phyloP scores from a whole-genome alignment of 176 grass and related monocot genomes.

The Paspalum vaginatum region DNA sequence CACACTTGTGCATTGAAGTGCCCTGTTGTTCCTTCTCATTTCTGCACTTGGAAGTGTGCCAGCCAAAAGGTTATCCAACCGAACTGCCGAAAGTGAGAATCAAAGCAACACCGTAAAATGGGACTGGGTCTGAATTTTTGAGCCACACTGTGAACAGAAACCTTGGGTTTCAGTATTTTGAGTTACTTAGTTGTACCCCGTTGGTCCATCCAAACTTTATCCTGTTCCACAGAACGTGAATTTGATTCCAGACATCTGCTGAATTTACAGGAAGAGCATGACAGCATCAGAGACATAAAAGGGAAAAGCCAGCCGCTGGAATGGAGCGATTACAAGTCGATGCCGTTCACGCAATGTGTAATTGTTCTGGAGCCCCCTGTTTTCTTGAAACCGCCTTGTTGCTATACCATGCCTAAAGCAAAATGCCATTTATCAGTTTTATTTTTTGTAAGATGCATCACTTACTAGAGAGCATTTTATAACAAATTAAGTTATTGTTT shows the following conservation, averaged over 20 bases:
- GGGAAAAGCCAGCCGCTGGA: constrained; percentile 51
- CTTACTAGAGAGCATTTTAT: not conserved
- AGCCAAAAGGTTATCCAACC: constrained; percentile 16
- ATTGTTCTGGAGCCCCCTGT: not conserved
- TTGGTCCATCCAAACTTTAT: not conserved
- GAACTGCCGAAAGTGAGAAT: constrained; percentile 12
- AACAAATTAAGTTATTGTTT: not conserved
- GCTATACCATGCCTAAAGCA: not conserved
- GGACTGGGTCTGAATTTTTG: constrained; percentile 1
- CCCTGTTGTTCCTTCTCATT: not conserved
- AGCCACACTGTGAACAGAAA: not conserved
- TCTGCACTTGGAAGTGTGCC: constrained; percentile 4
- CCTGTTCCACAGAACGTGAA: constrained; percentile 1
- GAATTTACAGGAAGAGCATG: constrained; percentile 84
- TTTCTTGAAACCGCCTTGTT: not conserved
- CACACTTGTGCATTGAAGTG: not conserved
- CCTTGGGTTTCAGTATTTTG: not conserved
- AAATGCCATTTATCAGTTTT: not conserved
- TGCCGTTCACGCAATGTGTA: constrained; percentile 99
- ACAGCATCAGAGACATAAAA: constrained; percentile 66
- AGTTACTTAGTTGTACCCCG: not conserved
- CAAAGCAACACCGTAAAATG: not conserved
- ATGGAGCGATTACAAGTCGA: constrained; percentile 95
- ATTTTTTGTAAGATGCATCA: not conserved
- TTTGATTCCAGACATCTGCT: constrained; percentile 25